Evolutionary conservation across 306 rosid genomes (phyloP).

Genomic region (Gillenia trifoliata): DNA sequence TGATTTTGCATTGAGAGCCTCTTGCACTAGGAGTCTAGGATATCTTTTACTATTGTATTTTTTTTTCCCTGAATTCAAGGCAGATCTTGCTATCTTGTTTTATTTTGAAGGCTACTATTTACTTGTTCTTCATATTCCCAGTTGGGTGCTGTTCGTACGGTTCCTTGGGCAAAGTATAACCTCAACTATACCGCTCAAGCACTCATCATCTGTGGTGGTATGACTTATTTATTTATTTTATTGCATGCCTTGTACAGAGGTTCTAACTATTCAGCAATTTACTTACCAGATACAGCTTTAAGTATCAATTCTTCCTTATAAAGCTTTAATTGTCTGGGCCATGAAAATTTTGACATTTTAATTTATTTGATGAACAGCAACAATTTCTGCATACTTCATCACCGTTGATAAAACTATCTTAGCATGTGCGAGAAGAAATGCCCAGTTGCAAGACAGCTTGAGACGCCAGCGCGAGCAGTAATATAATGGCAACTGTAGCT

Average conservation of each 20-base stretch:
- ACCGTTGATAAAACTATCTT: conserved; percentile 79
- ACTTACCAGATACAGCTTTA: neutral
- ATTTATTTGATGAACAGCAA: conserved; percentile 54
- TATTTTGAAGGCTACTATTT: neutral
- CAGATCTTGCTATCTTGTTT: neutral
- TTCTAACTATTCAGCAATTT: neutral
- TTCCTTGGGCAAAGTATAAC: conserved; percentile 99
- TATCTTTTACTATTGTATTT: neutral
- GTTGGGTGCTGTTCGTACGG: conserved; percentile 67
- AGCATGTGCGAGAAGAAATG: conserved; percentile 82
- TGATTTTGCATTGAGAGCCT: neutral
- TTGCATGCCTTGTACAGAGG: neutral
- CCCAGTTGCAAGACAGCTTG: conserved; percentile 58
- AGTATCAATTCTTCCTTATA: neutral
- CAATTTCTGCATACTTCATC: conserved; percentile 73
- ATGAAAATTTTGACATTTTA: conserved; percentile 6
- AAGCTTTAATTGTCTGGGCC: neutral
- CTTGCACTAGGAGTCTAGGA: neutral
- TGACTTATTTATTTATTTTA: neutral
- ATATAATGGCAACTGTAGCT: conserved; percentile 4
- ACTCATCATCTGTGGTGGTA: conserved; percentile 88
- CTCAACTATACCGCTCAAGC: conserved; percentile 92
- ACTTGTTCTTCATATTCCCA: conserved; percentile 20
- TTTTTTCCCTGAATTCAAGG: neutral
- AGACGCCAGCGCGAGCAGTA: conserved; percentile 34